These are phyloP conservation scores for Neopestalotiopsis rosae DNA, from an alignment of 2,329 filamentous ascomycete species.

Conservation along the genomic window DNA sequence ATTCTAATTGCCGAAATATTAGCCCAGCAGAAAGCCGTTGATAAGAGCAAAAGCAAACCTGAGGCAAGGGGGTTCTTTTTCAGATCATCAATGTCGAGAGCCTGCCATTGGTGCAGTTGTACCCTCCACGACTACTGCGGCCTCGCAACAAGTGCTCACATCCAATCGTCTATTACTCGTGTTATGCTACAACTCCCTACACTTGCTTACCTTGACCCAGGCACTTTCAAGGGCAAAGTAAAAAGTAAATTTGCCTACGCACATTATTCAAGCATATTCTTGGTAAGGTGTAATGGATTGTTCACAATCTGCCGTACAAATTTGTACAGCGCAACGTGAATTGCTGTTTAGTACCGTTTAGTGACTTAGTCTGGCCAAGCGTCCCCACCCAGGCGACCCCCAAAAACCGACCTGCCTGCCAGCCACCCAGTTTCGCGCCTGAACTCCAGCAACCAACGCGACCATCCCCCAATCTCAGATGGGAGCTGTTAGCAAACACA, in stretches of 20 bases:
- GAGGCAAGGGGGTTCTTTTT: neutral
- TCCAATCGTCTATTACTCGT: neutral
- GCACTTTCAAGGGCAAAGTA: neutral
- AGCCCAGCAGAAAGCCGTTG: neutral
- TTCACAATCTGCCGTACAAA: slow-evolving; percentile 28
- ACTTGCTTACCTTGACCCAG: too few species aligned
- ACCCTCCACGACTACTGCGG: neutral
- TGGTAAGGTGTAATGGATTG: slow-evolving; percentile 15
- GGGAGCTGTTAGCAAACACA: neutral
- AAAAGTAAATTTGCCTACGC: slow-evolving; percentile 10
- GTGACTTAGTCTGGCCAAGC: slow-evolving; percentile 17
- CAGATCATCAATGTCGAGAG: neutral
- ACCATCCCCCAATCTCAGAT: neutral
- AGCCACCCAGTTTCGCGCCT: neutral
- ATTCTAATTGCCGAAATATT: neutral
- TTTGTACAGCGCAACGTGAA: slow-evolving; percentile 29
- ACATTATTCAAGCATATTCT: neutral
- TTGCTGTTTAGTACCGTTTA: slow-evolving; percentile 20
- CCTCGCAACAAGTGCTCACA: neutral
- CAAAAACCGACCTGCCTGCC: neutral
- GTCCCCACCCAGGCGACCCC: neutral
- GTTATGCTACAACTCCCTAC: too few species aligned
- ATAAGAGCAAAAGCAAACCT: neutral
- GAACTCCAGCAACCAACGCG: neutral
- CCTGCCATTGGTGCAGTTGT: neutral